Conservation (phyloP, 352 stramenopile genomes). For the Aphanomyces astaci region DNA sequence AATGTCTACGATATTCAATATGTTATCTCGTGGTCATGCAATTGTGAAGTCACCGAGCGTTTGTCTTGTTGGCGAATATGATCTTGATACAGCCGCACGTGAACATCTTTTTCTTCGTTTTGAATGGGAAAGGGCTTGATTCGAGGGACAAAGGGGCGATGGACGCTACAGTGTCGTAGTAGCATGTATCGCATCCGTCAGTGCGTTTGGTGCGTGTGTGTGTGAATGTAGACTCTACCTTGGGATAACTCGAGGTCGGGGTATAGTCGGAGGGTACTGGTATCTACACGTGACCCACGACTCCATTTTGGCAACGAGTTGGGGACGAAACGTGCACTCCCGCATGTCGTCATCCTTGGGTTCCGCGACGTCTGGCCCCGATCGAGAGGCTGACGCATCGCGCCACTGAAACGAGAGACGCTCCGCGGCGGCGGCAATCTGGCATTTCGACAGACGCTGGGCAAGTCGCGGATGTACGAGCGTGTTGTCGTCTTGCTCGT, state of each 20-base stretch:
- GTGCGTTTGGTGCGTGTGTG: too few relatives aligned
- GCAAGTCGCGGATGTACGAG: not conserved
- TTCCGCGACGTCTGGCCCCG: too few relatives aligned
- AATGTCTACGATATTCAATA: too few relatives aligned
- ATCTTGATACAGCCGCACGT: not conserved
- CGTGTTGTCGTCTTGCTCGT: not conserved
- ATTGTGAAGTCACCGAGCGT: not conserved
- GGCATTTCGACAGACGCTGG: not conserved
- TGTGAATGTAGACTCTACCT: too few relatives aligned
- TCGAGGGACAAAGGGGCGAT: not conserved
- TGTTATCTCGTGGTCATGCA: too few relatives aligned
- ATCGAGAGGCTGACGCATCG: too few relatives aligned
- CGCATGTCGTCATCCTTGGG: not conserved
- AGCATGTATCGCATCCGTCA: too few relatives aligned
- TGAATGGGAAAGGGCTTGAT: slow-evolving; percentile 9
- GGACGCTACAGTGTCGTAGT: too few relatives aligned
- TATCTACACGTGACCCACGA: slow-evolving; percentile 17
- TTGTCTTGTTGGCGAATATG: not conserved
- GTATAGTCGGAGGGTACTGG: not conserved
- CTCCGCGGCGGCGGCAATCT: not conserved
- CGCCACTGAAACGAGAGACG: not conserved
- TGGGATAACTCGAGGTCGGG: too few relatives aligned
- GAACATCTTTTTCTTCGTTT: not conserved
- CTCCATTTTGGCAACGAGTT: slow-evolving; percentile 14
- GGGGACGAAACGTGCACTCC: slow-evolving; percentile 12